These are phyloP conservation scores for Megacollybia marginata DNA, from an alignment of 768 basidiomycete species.

Conservation along the genomic window DNA sequence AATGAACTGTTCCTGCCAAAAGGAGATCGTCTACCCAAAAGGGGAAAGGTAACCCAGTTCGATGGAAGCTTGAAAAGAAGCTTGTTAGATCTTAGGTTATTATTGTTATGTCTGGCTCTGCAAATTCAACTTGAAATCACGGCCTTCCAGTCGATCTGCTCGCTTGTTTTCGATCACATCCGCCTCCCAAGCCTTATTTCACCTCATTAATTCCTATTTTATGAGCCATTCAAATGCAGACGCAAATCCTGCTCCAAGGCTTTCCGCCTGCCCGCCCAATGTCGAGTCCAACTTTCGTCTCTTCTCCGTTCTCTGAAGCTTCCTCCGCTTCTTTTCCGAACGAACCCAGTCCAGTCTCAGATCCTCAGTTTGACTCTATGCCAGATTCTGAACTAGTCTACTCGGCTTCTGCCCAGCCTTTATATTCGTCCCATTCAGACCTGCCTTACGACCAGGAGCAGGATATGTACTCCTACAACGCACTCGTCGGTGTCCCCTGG, in stretches of 20 bases:
- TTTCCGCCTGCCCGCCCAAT: constrained; percentile 9
- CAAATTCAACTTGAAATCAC: too few relatives aligned
- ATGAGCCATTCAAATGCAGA: constrained; percentile 4
- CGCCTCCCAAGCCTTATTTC: constrained; percentile 14
- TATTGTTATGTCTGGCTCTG: too few relatives aligned
- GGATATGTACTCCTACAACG: not conserved
- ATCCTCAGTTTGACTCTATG: constrained; percentile 24
- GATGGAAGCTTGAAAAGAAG: too few relatives aligned
- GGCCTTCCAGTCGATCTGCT: not conserved
- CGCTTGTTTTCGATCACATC: constrained; percentile 18
- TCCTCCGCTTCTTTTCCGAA: constrained; percentile 24
- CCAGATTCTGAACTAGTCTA: constrained; percentile 10
- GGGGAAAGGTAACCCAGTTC: too few relatives aligned
- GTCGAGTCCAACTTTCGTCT: constrained; percentile 27
- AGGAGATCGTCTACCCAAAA: too few relatives aligned
- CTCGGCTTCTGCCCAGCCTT: constrained; percentile 2
- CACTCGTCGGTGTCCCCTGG: not conserved
- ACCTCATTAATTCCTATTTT: not conserved
- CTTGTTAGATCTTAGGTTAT: too few relatives aligned
- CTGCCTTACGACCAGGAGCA: not conserved
- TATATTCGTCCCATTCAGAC: not conserved
- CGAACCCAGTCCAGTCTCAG: constrained; percentile 29
- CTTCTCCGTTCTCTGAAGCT: constrained; percentile 33
- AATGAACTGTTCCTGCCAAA: too few relatives aligned
- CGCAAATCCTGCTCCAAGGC: constrained; percentile 6